These are phyloP conservation scores for Mycogone perniciosa DNA, from an alignment of 2,329 filamentous ascomycete species.

Conservation along the genomic window DNA sequence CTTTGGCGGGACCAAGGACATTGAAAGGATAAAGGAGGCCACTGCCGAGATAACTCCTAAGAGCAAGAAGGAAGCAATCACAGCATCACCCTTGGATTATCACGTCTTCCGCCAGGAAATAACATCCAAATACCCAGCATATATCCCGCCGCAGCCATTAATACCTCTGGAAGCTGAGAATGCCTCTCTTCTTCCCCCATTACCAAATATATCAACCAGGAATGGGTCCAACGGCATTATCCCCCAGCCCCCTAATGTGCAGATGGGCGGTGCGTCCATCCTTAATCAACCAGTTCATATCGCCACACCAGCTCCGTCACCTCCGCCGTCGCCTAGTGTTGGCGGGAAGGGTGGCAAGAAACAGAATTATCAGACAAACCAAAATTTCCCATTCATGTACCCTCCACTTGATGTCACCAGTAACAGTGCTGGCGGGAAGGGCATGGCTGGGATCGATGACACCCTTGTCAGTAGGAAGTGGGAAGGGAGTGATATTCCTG, in stretches of 20 bases:
- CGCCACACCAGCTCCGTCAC: constrained; percentile 93
- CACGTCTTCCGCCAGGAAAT: constrained; percentile 95
- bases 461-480: constrained; percentile 74
- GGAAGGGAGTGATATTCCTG: constrained; percentile 90
- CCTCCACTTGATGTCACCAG: constrained; percentile 84
- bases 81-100: constrained; percentile 90
- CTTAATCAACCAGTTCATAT: constrained; percentile 96
- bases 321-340: constrained; percentile 79
- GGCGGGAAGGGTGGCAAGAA: constrained; percentile 95
- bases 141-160: constrained; percentile 77
- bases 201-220: constrained; percentile 66
- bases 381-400: constrained; percentile 97
- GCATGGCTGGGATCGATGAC: constrained; percentile 72
- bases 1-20: constrained; percentile 72
- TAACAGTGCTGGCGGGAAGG: constrained; percentile 86
- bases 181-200: constrained; percentile 79
- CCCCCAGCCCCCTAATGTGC: constrained; percentile 46
- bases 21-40: constrained; percentile 66
- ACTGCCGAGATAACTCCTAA: constrained; percentile 56
- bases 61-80: constrained; percentile 70
- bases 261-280: constrained; percentile 66
- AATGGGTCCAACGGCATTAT: constrained; percentile 58
- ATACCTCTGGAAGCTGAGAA: constrained; percentile 86
- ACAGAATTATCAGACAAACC: constrained; percentile 98
- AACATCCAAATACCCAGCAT: constrained; percentile 94